Conservation (phyloP, 108 stramenopile genomes). For the Pseudonitzschia pungens region DNA sequence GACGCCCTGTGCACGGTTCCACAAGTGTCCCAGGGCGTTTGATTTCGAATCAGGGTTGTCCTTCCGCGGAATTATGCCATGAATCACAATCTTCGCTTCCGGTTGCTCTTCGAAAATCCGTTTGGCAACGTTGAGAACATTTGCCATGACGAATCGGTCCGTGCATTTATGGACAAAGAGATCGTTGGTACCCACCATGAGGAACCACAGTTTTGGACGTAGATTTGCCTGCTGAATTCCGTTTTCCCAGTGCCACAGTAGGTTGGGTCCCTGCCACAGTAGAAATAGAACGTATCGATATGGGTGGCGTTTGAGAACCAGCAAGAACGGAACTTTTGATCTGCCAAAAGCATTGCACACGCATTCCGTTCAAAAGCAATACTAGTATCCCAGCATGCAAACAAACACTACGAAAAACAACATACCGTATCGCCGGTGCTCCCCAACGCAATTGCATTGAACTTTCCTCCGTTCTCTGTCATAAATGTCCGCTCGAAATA, state of each 20-base stretch:
- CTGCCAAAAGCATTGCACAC: not conserved
- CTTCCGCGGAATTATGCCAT: conserved; percentile 36
- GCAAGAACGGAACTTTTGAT: no score
- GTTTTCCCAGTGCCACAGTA: conserved; percentile 39
- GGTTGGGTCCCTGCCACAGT: conserved; percentile 36
- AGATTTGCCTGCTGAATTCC: conserved; percentile 25
- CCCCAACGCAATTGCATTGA: conserved; percentile 33
- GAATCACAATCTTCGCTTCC: conserved; percentile 29
- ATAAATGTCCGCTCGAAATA: conserved; percentile 30
- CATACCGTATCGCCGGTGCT: conserved; percentile 35
- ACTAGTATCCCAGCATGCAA: not conserved
- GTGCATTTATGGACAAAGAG: conserved; percentile 29
- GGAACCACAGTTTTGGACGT: conserved; percentile 41
- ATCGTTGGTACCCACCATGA: conserved; percentile 33
- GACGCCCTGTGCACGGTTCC: conserved; percentile 37
- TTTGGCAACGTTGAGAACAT: conserved; percentile 35
- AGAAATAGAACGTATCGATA: conserved; percentile 3
- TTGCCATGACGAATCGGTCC: conserved; percentile 32
- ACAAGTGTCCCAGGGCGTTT: conserved; percentile 20
- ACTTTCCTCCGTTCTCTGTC: conserved; percentile 26
- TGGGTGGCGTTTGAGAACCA: not conserved
- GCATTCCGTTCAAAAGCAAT: no score
- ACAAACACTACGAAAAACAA: conserved; percentile 6
- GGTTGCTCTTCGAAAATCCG: conserved; percentile 25
- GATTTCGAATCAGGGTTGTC: conserved; percentile 31